These are phyloP conservation scores for Camelina laxa DNA, from an alignment of 345 rosid species.

Conservation along the genomic window DNA sequence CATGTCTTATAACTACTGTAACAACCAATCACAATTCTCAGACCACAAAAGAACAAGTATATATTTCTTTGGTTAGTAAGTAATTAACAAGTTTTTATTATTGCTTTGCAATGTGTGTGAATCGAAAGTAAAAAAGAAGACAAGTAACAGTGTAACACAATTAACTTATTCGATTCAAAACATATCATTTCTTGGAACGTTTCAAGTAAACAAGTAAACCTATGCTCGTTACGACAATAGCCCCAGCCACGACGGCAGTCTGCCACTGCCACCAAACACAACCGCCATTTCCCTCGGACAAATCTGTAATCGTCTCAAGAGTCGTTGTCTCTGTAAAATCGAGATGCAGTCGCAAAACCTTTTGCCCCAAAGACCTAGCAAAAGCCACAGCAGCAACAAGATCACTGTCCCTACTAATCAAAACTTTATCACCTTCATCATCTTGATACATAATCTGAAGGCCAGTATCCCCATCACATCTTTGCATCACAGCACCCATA, in stretches of 20 bases:
- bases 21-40: background rate
- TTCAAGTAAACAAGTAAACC: slow-evolving; percentile 38
- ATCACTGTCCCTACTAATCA: slow-evolving; percentile 76
- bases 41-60: background rate
- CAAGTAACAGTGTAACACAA: background rate
- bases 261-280: slow-evolving; percentile 35
- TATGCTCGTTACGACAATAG: slow-evolving; percentile 31
- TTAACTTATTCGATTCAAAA: background rate
- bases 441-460: slow-evolving; percentile 67
- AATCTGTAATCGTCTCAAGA: slow-evolving; percentile 20
- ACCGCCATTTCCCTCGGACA: slow-evolving; percentile 18
- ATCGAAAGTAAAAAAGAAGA: background rate
- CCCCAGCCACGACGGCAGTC: slow-evolving; percentile 27
- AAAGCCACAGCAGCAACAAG: slow-evolving; percentile 67
- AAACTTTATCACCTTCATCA: slow-evolving; percentile 90
- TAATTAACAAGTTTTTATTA: background rate
- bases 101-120: slow-evolving; percentile 3
- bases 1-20: background rate
- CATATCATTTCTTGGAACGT: slow-evolving; percentile 42
- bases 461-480: slow-evolving; percentile 39
- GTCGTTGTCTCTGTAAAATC: slow-evolving; percentile 25
- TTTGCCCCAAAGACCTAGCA: slow-evolving; percentile 67
- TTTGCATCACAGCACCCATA: slow-evolving; percentile 59
- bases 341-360: slow-evolving; percentile 43
- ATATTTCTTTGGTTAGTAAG: background rate